phyloP scores from a whole-genome alignment of 805 yeast species.

The Suhomyces sp. region DNA sequence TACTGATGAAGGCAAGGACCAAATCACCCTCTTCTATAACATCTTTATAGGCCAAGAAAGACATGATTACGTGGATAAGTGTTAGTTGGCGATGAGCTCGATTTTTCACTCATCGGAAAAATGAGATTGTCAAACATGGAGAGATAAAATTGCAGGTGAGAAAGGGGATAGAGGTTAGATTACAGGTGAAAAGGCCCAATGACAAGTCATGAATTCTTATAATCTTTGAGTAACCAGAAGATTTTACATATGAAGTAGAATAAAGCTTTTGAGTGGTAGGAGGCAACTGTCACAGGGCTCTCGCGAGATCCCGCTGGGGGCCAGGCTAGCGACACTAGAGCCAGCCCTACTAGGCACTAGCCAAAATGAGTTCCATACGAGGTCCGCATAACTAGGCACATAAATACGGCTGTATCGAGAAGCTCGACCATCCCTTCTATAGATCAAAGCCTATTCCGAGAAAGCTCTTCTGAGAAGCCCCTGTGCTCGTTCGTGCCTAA shows the following conservation, averaged over 20 bases:
- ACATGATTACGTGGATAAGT: slow-evolving; percentile 25
- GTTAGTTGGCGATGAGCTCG: background rate
- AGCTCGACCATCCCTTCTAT: too few species aligned
- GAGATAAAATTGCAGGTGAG: background rate
- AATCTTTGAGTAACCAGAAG: too few species aligned
- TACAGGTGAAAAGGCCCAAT: background rate
- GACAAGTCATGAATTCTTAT: too few species aligned
- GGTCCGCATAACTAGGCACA: too few species aligned
- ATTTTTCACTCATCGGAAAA: background rate
- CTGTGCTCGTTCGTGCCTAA: too few species aligned
- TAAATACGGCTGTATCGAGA: too few species aligned
- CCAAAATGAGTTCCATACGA: too few species aligned
- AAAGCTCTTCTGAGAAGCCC: too few species aligned
- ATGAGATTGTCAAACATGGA: background rate
- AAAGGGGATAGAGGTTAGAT: background rate
- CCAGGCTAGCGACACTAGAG: background rate
- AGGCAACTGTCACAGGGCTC: background rate
- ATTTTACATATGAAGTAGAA: background rate
- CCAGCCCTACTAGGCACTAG: background rate
- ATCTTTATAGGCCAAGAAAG: slow-evolving; percentile 60
- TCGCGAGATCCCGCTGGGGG: background rate
- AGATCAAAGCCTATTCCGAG: too few species aligned
- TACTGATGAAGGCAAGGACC: slow-evolving; percentile 79
- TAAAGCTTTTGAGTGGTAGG: background rate
- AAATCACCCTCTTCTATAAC: slow-evolving; percentile 81